Base-by-base conservation (phyloP, 306 rosid genomes). In the Ceratonia siliqua region DNA sequence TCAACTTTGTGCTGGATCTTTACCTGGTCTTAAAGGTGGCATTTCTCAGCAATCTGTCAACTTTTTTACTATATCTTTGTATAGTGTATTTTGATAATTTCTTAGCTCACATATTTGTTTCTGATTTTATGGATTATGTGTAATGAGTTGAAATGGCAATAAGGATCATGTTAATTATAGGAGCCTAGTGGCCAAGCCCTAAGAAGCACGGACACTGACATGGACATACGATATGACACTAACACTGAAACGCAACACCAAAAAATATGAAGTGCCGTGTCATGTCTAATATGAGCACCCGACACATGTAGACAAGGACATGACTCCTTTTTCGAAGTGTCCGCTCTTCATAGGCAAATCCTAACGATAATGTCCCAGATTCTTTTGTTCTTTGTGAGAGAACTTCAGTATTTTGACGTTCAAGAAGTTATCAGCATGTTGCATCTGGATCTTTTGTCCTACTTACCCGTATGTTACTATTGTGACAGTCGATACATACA, bases 1-100 rank as follows among this genome's bases (percentile, higher is more conserved):
- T 80, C 99, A 95, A 87, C 96, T 95, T 67, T 95, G 99, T 84
- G 92, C 98, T 81, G 98, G 98, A 43, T 89, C 97, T 52, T 73
- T 97, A 54, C 50, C 88, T 69, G 46, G 12, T 52, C 93, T 92
- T 67, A 92, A 85, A 95, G 98, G 98, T 93, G 75, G 42, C 53
- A 46, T 46, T 20, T 45, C 56, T 66, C 41, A 3, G 52, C 30
- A 62, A 61, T 83, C 56, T 55, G 32, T 67, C 22, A 65, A 66
- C 56, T 48, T 46, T 20, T 75, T 70, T 75, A 54, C 27, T 61
- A 27, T n/a, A 33, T 49, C 27, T 39, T 45, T 41, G 65, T 8
- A 21, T 20, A 15, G 30, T 33, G 42, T 7, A 2, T 20, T 28
- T 5, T 14, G 24, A 3, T 42, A n/a, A 13, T 39, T 42, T 22